Evolutionary conservation across 192 early-diverging fungal genomes (phyloP), one percentile per base, ranked within the genome.

Genomic region (Podila minutissima): DNA sequence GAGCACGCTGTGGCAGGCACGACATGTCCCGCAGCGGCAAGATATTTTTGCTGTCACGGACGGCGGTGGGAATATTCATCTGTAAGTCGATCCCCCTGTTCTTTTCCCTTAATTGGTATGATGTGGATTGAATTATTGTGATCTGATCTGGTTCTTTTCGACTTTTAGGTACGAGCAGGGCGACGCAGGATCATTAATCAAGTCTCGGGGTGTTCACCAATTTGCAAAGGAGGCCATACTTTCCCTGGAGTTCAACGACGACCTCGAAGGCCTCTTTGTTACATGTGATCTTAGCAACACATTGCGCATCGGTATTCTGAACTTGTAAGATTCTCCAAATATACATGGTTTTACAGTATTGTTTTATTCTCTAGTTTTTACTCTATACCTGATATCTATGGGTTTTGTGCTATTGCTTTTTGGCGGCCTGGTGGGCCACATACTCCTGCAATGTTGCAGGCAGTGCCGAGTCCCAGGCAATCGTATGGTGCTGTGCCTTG

Each of bases 1-100:
- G 22, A 77, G 75, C 51, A 77, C 75, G 32, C 55, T 77, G 20
- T 77, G 75, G 75, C 75, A 77, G 31, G 58, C 51, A 7, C 68
- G 69, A 9, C 75, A 77, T 71, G 37, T 77, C 13, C 75, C 75
- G 13, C 75, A 77, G 38, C 32, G 64, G 59, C 64, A 68, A 7
- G 58, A 53, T 28, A 38, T 77, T 11, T 31, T 77, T 57, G 64
- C 64, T 19, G 75, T 77, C 22, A 77, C 75, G 10, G 75, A 77
- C 24, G 63, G 69, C 12, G 75, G 69, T 13, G 75, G 75, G 2
- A 67, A 66, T 3, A 58, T 77, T 29, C 64, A 67, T 49, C 49
- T 77, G 75, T 77, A 77, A 60, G 75, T 58, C 46, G 7, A 26
- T 46, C 17, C 33, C 5, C 5, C 12, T 55, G 2, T 57, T 62